Conservation (phyloP, 2,329 filamentous ascomycete species). For the Scedosporium apiospermum region DNA sequence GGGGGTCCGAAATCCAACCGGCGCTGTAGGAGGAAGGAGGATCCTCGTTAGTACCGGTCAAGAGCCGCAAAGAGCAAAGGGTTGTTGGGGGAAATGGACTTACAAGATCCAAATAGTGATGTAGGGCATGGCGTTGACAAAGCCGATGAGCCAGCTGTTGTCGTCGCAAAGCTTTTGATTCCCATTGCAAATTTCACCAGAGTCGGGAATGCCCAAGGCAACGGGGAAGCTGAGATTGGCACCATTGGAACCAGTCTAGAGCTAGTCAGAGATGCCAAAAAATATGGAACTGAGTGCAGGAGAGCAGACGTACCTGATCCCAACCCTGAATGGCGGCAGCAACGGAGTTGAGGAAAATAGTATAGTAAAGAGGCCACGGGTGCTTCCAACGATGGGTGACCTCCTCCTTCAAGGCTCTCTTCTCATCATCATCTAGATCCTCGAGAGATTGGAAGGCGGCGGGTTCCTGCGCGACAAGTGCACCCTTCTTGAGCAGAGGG, state of each 20-base stretch:
- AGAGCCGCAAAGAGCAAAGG: neutral
- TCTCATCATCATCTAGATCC: conserved; percentile 34
- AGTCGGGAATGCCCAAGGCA: conserved; percentile 32
- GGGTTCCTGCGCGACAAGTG: conserved; percentile 26
- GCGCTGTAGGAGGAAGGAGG: conserved; percentile 23
- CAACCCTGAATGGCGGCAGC: conserved; percentile 43
- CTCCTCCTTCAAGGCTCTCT: conserved; percentile 28
- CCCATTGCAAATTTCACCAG: conserved; percentile 18
- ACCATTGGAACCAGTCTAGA: conserved; percentile 33
- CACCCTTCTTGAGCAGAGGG: conserved; percentile 22
- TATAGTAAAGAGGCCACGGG: conserved; percentile 38
- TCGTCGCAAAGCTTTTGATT: conserved; percentile 17
- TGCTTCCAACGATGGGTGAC: conserved; percentile 39
- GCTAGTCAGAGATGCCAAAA: neutral
- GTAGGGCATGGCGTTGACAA: conserved; percentile 44
- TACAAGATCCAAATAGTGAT: conserved; percentile 33
- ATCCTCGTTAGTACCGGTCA: neutral
- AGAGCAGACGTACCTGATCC: conserved; percentile 24
- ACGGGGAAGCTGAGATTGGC: conserved; percentile 36
- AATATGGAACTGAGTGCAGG: neutral
- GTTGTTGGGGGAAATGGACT: conserved; percentile 10
- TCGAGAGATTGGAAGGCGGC: conserved; percentile 35
- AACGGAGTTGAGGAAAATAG: conserved; percentile 40
- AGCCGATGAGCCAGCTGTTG: conserved; percentile 51
- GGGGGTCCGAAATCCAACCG: conserved; percentile 52